Conservation (phyloP, 179 eudicot species). For the Gypsophila paniculata region DNA sequence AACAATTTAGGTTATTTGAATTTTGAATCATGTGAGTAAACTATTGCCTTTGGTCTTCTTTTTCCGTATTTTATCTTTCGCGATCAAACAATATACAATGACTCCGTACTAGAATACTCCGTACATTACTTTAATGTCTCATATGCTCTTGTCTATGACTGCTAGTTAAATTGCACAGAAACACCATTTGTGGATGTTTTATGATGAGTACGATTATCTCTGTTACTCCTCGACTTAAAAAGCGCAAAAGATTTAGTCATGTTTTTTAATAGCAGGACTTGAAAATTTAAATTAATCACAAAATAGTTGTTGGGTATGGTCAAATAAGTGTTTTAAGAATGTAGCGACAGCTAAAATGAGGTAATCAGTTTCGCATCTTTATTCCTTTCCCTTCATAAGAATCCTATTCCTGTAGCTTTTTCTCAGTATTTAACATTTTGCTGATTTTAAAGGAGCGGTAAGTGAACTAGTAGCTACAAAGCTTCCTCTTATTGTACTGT, state of each 20-base stretch:
- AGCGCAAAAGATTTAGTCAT: background rate
- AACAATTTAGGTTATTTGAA: background rate
- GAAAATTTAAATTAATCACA: background rate
- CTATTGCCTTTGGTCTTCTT: background rate
- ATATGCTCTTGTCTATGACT: background rate
- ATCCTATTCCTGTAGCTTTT: conserved; percentile 32
- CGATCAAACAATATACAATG: background rate
- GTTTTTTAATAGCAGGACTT: background rate
- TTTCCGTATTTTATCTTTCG: background rate
- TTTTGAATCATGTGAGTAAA: conserved; percentile 1
- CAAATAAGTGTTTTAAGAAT: conserved; percentile 9
- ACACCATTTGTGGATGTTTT: too few species aligned
- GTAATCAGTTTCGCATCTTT: conserved; percentile 11
- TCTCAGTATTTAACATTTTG: conserved; percentile 20
- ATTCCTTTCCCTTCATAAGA: conserved; percentile 30
- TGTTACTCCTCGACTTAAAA: too few species aligned
- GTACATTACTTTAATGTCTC: background rate
- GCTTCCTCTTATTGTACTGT: conserved; percentile 13
- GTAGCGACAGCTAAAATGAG: conserved; percentile 20
- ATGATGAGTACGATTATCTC: too few species aligned
- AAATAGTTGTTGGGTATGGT: conserved; percentile 7
- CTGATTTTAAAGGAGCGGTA: conserved; percentile 10
- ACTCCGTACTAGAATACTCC: background rate
- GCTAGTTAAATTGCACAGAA: too few species aligned
- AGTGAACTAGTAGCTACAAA: conserved; percentile 12